A percentile compares a stretch with the other conserved stretches of the same genome.
Evolutionary conservation across 2,329 filamentous ascomycete species (phyloP).

Genomic region (Colletotrichum sidae): DNA sequence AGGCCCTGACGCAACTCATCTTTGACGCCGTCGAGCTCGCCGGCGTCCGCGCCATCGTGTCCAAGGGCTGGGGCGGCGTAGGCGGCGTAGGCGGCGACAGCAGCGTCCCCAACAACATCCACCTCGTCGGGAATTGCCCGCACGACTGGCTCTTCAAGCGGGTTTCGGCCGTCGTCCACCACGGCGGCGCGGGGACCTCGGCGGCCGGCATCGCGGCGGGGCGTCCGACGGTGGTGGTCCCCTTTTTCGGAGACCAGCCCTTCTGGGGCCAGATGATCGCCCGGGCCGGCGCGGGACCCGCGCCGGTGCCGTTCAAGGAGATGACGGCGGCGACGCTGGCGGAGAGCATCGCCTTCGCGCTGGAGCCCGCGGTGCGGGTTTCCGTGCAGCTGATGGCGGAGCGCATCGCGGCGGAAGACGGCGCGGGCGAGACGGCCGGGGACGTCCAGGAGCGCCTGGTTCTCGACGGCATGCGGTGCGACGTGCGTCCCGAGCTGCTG

Average conservation of each 20-base stretch:
- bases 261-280: slow-evolving; percentile 76
- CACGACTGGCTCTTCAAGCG: slow-evolving; percentile 75
- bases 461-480: slow-evolving; percentile 67
- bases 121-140: slow-evolving; percentile 72
- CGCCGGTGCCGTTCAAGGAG: slow-evolving; percentile 67
- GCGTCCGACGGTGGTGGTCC: slow-evolving; percentile 72
- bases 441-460: slow-evolving; percentile 68
- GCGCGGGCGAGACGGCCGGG: slow-evolving; percentile 61
- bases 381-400: slow-evolving; percentile 56
- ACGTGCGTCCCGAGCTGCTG: slow-evolving; percentile 65
- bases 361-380: slow-evolving; percentile 60
- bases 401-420: slow-evolving; percentile 65
- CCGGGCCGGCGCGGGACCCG: slow-evolving; percentile 69
- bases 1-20: slow-evolving; percentile 67
- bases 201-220: slow-evolving; percentile 71
- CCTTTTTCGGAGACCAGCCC: slow-evolving; percentile 75
- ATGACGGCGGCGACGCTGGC: slow-evolving; percentile 68
- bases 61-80: slow-evolving; percentile 73
- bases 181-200: slow-evolving; percentile 74
- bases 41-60: slow-evolving; percentile 70
- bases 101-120: slow-evolving; percentile 61
- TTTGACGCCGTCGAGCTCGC: slow-evolving; percentile 68
- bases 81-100: slow-evolving; percentile 58
- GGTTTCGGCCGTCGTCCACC: slow-evolving; percentile 70
- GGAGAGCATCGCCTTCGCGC: slow-evolving; percentile 62